Base-by-base conservation (phyloP, 371 early-diverging fungal species). In the Mortierella sp. region DNA sequence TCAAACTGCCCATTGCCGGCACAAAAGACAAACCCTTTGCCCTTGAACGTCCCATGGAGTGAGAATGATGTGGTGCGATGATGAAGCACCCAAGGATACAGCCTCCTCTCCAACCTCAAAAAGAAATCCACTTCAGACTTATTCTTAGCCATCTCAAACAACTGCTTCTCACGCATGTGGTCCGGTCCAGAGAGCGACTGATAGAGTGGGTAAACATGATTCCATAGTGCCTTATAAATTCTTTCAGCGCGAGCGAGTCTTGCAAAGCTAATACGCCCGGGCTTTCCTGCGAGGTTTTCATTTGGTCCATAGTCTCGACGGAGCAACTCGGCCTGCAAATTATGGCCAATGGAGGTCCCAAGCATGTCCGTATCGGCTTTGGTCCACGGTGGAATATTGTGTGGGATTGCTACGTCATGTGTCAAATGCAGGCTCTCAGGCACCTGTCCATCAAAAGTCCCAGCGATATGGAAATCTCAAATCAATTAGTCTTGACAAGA, bases 1-100 rank as follows among this genome's bases (percentile, higher is more conserved):
- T 87, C 85, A 61, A 91, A 90, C 74, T 94, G 94, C 47, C 74
- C 58, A 48, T 91, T 87, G 45, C 94, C 94, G 0, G 90, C 88
- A 64, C 91, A 89, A 63, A 93, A 87, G 22, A 95, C 94, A 61
- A 94, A 87, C 4, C 95, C 94, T 48, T 84, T 70, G 0, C 89
- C 89, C n/a, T 67, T 70, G 60, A 68, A 74, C n/a, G 64, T 73
- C n/a, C 62, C 28, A 38, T 61, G 47, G 43, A 80, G 72, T 19
- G 70, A 70, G 47, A 80, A 75, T 0, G 81, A 74, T 11, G 81
- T 64, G 9, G 24, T 45, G 5, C 75, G 81, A 7, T 45, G 66
- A 50, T 65, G 57, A 7, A 69, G 81, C n/a, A 80, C 38, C 75
- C 75, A 80, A n/a, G 81, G 81, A 48, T 60, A 75, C 19, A 75